Base-by-base conservation (phyloP, 495 filamentous ascomycete genomes). In the Acidomyces sp. region DNA sequence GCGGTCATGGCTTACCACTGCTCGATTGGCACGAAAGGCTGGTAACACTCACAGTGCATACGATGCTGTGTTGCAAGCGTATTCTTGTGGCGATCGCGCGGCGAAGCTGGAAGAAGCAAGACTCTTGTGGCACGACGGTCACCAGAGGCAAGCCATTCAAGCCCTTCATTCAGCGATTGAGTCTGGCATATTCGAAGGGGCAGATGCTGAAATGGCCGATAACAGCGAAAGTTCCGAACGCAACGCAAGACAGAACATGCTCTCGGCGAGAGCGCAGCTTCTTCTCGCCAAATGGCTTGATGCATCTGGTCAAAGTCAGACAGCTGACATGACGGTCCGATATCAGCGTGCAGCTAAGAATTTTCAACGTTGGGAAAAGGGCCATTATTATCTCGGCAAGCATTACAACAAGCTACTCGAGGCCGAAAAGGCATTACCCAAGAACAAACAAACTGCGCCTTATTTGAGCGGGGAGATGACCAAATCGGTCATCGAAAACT, bases 381-480 rank as follows among this genome's bases (percentile, higher is more conserved):
- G 82, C 0, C 83, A 94, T 57, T 96, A 95, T 58, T 93, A 95
- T 60, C 70, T 99, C 13, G 90, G 90, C 10, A 88, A 87, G 41
- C 83, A 96, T 60, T 99, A 96, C 67, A 93, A 94, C 56, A 99
- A 95, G 55, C 71, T 96, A 12, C 67, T 93, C 15, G 87, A 96
- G 50, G 80, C 82, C 0, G 85, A 96, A 55, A 88, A 82, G 55
- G 66, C 68, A 6, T 72, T 93, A 30, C 75, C 78, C 6, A 67
- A 73, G 25, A 70, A 72, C 11, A 84, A 74, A 51, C 73, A 77
- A 54, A 69, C 66, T 19, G 56, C 66, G 18, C 58, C 63, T 20
- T 80, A 69, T 46, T 48, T 73, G 30, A 80, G 66, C 12, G 90
- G 92, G 19, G 87, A 95, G 55, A 78, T 70, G 0, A 78, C 83